Evolutionary conservation across 352 stramenopile genomes (phyloP).

Genomic region (Phytophthora pseudosyringae): DNA sequence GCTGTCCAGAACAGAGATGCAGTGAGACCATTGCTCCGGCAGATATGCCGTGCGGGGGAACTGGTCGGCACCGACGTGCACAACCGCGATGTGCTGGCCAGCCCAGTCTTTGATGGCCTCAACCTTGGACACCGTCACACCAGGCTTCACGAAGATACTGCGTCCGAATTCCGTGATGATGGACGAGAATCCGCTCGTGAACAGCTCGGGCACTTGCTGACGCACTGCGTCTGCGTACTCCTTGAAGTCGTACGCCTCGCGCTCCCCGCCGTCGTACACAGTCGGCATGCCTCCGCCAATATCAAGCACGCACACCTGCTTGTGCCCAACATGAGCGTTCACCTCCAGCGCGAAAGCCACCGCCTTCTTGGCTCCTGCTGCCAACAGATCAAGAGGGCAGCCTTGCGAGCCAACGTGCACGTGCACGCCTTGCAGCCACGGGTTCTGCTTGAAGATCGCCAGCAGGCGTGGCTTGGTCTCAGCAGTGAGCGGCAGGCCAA

Average conservation of each 20-base stretch:
- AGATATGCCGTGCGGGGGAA: slow-evolving; percentile 91
- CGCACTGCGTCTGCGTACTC: slow-evolving; percentile 80
- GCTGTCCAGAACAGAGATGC: slow-evolving; percentile 70
- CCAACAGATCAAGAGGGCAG: slow-evolving; percentile 86
- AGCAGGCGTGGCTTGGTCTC: slow-evolving; percentile 61
- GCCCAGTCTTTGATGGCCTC: slow-evolving; percentile 91
- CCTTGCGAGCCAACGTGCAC: slow-evolving; percentile 91
- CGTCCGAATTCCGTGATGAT: slow-evolving; percentile 95
- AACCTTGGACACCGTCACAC: slow-evolving; percentile 86
- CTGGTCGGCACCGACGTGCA: slow-evolving; percentile 92
- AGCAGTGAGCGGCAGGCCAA: slow-evolving; percentile 81
- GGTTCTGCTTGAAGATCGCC: slow-evolving; percentile 65
- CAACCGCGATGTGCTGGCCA: slow-evolving; percentile 77
- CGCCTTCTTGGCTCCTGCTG: slow-evolving; percentile 74
- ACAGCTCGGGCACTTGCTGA: slow-evolving; percentile 81
- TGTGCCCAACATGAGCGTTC: slow-evolving; percentile 59
- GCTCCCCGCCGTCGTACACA: slow-evolving; percentile 79
- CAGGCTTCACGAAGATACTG: slow-evolving; percentile 87
- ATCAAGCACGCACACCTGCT: slow-evolving; percentile 85
- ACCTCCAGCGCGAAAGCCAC: slow-evolving; percentile 82
- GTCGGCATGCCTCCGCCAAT: slow-evolving; percentile 93
- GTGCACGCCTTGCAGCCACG: slow-evolving; percentile 90
- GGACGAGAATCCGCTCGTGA: slow-evolving; percentile 70
- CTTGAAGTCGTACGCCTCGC: slow-evolving; percentile 79
- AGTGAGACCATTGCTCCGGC: slow-evolving; percentile 84